Conservation (phyloP, 2,329 filamentous ascomycete species). For the Claviceps sp. region DNA sequence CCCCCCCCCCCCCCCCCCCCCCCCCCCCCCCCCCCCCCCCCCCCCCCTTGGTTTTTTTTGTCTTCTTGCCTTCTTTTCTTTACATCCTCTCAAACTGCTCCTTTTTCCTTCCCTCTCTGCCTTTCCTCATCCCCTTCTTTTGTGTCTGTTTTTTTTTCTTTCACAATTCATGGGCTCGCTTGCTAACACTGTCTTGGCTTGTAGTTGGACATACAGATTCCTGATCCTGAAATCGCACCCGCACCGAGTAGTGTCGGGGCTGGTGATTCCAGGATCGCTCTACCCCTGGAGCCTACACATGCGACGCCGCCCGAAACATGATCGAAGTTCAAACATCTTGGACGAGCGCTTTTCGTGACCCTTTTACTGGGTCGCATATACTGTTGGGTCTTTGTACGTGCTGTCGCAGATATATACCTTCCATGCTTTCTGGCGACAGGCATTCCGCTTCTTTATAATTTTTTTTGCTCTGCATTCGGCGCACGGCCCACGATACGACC, state of each 20-base stretch:
- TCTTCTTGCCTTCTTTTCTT: background rate
- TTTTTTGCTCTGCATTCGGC: background rate
- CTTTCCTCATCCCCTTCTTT: conserved; percentile 7
- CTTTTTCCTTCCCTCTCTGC: no score
- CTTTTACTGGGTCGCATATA: background rate
- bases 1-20: no score
- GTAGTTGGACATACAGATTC: conserved; percentile 68
- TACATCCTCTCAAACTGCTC: background rate
- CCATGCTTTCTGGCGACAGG: background rate
- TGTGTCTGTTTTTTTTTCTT: background rate
- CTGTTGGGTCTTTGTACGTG: background rate
- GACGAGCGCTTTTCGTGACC: background rate
- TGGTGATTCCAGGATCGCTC: conserved; percentile 21
- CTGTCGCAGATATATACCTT: background rate
- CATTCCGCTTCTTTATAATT: background rate
- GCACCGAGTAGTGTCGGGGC: conserved; percentile 31
- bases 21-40: no score
- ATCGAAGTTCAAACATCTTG: no score
- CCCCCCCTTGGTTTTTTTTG: no score
- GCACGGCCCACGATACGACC: no score
- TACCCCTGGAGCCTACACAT: conserved; percentile 20
- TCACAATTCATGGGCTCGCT: background rate
- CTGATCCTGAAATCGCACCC: conserved; percentile 57
- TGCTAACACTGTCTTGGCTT: background rate
- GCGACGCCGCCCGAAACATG: conserved; percentile 12